phyloP scores from a whole-genome alignment of 2,329 filamentous ascomycete genomes.

The Balansia obtecta region DNA sequence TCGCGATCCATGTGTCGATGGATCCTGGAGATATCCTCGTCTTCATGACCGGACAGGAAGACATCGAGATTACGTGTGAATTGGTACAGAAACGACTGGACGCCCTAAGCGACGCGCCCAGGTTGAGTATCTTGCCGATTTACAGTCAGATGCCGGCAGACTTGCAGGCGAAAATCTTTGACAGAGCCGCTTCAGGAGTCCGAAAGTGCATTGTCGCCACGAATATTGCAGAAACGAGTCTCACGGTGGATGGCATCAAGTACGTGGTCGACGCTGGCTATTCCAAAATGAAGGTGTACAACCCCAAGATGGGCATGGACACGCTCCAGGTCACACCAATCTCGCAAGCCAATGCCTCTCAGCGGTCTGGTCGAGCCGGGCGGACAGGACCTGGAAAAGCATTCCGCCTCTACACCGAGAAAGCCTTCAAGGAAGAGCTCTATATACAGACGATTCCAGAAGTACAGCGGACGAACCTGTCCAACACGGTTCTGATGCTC shows the following conservation, averaged over 20 bases:
- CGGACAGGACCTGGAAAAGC: constrained; percentile 92
- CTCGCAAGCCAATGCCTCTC: constrained; percentile 89
- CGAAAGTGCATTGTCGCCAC: constrained; percentile 97
- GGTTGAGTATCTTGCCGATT: constrained; percentile 88
- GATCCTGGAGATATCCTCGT: constrained; percentile 87
- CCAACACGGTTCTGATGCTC: constrained; percentile 85
- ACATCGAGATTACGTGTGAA: constrained; percentile 95
- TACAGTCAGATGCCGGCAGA: constrained; percentile 99
- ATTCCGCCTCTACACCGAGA: constrained; percentile 86
- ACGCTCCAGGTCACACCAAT: constrained; percentile 96
- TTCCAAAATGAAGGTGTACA: constrained; percentile 97
- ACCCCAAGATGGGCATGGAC: constrained; percentile 98
- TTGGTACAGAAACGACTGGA: constrained; percentile 77
- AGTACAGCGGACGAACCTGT: constrained; percentile 90
- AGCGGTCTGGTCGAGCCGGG: constrained; percentile 85
- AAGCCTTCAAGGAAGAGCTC: constrained; percentile 89
- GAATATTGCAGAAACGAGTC: constrained; percentile 94
- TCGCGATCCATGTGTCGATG: constrained; percentile 94
- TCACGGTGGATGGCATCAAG: constrained; percentile 98
- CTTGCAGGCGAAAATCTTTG: constrained; percentile 94
- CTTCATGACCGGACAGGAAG: constrained; percentile 98
- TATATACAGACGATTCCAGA: constrained; percentile 96
- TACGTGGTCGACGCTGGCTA: constrained; percentile 96
- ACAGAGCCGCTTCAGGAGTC: constrained; percentile 77
- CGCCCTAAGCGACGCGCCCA: constrained; percentile 84